phyloP scores from a whole-genome alignment of 2,329 filamentous ascomycete genomes.

The Aspergillus sp. region DNA sequence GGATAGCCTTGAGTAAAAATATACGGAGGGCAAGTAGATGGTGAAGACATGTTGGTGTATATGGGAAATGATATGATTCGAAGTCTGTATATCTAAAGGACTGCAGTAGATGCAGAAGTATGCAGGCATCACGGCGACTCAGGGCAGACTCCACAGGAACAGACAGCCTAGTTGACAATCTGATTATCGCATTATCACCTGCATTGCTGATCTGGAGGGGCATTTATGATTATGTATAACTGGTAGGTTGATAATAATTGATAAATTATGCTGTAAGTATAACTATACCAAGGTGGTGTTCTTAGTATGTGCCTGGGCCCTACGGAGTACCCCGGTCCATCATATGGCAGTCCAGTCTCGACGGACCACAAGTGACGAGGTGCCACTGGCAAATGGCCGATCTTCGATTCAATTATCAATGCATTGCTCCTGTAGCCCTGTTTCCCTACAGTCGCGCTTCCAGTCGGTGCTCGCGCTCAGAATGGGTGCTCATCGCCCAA shows the following conservation, averaged over 20 bases:
- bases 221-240: too few species aligned
- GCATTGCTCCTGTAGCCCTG: neutral
- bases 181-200: neutral
- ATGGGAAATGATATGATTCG: neutral
- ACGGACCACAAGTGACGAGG: neutral
- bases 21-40: neutral
- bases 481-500: neutral
- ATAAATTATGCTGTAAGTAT: neutral
- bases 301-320: neutral
- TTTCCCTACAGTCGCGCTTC: neutral
- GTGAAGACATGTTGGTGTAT: neutral
- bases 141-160: neutral
- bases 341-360: too few species aligned
- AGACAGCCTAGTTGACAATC: neutral
- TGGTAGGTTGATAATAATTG: neutral
- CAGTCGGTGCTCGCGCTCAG: neutral
- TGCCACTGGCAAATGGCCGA: neutral
- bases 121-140: too few species aligned
- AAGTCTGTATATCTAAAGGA: neutral
- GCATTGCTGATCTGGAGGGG: neutral
- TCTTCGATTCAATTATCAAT: neutral
- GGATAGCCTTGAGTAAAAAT: neutral
- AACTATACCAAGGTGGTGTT: neutral
- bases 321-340: too few species aligned
- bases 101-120: neutral